These are phyloP conservation scores for Tulasnella sp. DNA, from an alignment of 768 basidiomycete genomes.

Conservation along the genomic window DNA sequence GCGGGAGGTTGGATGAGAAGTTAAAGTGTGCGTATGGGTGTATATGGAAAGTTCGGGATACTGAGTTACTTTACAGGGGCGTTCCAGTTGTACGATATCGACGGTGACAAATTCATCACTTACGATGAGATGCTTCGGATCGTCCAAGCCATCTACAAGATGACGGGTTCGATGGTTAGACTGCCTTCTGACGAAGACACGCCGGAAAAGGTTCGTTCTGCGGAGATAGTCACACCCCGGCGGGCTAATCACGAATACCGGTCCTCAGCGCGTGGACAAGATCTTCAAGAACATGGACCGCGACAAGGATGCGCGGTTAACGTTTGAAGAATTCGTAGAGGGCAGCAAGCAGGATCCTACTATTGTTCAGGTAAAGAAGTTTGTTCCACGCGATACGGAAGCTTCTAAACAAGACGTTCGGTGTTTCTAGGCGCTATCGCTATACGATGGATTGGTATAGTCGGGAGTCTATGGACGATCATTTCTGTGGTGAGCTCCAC, in stretches of 20 bases:
- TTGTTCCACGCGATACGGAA: not conserved
- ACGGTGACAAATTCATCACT: constrained; percentile 95
- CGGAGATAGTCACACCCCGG: not conserved
- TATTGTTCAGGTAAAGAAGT: constrained; percentile 75
- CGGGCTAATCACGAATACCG: not conserved
- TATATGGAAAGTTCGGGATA: not conserved
- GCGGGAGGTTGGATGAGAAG: constrained; percentile 92
- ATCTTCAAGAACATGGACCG: constrained; percentile 97
- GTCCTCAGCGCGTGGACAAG: constrained; percentile 83
- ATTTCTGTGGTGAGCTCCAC: too few species aligned
- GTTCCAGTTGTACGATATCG: constrained; percentile 97
- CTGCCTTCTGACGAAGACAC: constrained; percentile 98
- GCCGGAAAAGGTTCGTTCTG: constrained; percentile 74
- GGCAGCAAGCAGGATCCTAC: constrained; percentile 98
- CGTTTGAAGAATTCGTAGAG: constrained; percentile 95
- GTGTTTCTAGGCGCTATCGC: constrained; percentile 62
- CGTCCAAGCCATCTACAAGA: constrained; percentile 97
- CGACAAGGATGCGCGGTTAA: constrained; percentile 84
- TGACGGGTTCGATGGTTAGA: constrained; percentile 99
- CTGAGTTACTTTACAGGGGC: constrained; percentile 57
- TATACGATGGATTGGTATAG: constrained; percentile 90
- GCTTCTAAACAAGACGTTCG: not conserved
- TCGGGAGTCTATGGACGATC: too few species aligned
- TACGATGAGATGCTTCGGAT: constrained; percentile 99
- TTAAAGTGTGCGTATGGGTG: constrained; percentile 64